These are phyloP conservation scores for Naegleria fowleri DNA, from an alignment of 208 protist genomes.

Conservation along the genomic window DNA sequence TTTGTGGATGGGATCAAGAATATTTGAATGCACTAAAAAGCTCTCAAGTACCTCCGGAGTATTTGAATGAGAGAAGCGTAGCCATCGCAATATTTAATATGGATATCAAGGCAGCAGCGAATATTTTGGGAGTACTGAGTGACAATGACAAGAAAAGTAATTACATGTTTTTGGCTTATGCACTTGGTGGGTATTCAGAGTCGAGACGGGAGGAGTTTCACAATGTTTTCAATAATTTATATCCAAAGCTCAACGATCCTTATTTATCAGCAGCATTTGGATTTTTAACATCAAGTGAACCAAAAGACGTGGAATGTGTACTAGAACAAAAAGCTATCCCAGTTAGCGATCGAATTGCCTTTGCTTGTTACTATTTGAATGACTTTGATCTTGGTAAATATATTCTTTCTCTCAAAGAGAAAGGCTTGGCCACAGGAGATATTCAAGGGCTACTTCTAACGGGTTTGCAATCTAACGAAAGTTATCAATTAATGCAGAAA, in stretches of 20 bases:
- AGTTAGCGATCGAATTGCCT: slow-evolving; percentile 9
- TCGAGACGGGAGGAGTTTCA: neutral
- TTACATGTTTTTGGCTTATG: slow-evolving; percentile 23
- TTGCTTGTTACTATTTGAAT: slow-evolving; percentile 1
- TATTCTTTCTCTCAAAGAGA: neutral
- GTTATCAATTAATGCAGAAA: slow-evolving; percentile 44
- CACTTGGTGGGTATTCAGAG: neutral
- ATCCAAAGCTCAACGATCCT: neutral
- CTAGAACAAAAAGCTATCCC: neutral
- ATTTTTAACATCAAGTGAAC: neutral
- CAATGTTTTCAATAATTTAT: neutral
- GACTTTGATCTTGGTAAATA: neutral
- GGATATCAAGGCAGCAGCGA: neutral
- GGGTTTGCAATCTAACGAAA: slow-evolving; percentile 39
- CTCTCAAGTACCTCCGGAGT: neutral
- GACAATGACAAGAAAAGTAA: neutral
- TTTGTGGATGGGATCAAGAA: slow-evolving; percentile 12
- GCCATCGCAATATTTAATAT: slow-evolving; percentile 14
- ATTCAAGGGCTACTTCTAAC: slow-evolving; percentile 49
- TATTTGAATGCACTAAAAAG: neutral
- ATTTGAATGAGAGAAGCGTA: neutral
- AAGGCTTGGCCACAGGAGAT: neutral
- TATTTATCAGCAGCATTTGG: slow-evolving; percentile 9
- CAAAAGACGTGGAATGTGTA: neutral
- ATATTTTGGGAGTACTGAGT: neutral